Conservation (phyloP, 2,329 filamentous ascomycete genomes). For the Pseudogymnoascus sp. region DNA sequence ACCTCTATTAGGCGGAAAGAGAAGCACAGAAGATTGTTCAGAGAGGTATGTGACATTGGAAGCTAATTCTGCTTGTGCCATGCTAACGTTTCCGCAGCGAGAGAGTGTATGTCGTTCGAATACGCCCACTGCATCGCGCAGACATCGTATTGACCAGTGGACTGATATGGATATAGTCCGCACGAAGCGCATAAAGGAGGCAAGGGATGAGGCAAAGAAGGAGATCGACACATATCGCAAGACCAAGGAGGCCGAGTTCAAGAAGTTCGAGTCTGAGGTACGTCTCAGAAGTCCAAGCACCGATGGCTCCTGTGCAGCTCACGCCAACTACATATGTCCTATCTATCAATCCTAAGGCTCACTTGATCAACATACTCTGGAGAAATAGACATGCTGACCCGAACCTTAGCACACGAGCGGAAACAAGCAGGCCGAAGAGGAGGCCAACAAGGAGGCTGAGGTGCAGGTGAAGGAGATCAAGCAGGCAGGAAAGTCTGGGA, state of each 20-base stretch:
- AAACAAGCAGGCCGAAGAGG: slow-evolving; percentile 72
- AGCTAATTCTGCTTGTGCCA: neutral
- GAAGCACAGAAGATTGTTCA: slow-evolving; percentile 99
- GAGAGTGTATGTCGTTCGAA: slow-evolving; percentile 63
- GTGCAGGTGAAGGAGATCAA: slow-evolving; percentile 75
- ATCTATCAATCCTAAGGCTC: neutral
- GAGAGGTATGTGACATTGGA: slow-evolving; percentile 54
- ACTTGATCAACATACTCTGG: too few species aligned
- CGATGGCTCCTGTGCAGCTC: neutral
- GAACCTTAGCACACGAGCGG: slow-evolving; percentile 71
- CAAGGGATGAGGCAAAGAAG: slow-evolving; percentile 91
- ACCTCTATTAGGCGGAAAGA: slow-evolving; percentile 69
- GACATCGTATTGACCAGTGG: neutral
- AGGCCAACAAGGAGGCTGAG: slow-evolving; percentile 74
- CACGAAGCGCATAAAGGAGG: slow-evolving; percentile 95
- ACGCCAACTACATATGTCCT: too few species aligned
- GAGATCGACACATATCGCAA: slow-evolving; percentile 90
- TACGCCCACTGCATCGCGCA: neutral
- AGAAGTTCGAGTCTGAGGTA: slow-evolving; percentile 76
- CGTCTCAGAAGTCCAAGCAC: neutral
- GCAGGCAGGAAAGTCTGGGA: slow-evolving; percentile 67
- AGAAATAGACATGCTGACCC: neutral
- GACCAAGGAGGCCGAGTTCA: slow-evolving; percentile 88
- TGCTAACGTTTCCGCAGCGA: slow-evolving; percentile 46
- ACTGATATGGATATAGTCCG: slow-evolving; percentile 50